Evolutionary conservation across 1,284 basidiomycete genomes (phyloP), one percentile per base, ranked within the genome.

Genomic region (Schizopora paradoxa): DNA sequence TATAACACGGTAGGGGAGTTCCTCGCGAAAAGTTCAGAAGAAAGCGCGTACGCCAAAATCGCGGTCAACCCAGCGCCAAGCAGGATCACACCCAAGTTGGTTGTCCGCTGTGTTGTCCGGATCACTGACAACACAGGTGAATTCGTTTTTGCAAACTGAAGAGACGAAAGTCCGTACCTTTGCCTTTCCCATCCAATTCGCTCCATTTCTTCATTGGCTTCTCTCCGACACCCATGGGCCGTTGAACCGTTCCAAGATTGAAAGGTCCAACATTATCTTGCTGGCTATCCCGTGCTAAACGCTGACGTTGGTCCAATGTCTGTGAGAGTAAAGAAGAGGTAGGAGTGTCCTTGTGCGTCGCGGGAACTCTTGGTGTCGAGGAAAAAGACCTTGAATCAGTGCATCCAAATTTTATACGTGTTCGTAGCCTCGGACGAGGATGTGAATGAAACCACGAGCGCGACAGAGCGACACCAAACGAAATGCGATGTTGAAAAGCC

Each of bases 1-100:
- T 92, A 93, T 41, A 96, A 69, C 23, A 93, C 90, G 1, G 90
- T 91, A 1, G 92, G 90, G 23, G 91, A 94, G 66, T 96, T 97
- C 60, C 78, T 84, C 11, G 91, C 92, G 64, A 95, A 94, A 5
- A 96, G 73, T 64, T 95, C 91, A 18, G 89, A 87, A 8, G 84
- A 85, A 27, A 94, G 73, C 8, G 89, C 85, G 56, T 94, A 91
- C n/a, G 86, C 69, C 28, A 94, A 74, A 38, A 94, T 70, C 6
- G 82, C 79, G 34, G 89, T 90, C 26, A 90, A 72, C 25, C 82
- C 86, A 18, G 87, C 91, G 26, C 91, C 91, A 36, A 91, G 65
- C 4, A 93, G 58, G 52, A 96, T 91, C 41, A 96, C 86, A 5
- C 79, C 74, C 11, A 94, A 62, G 57, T 92, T 94, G 5, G 87